Evolutionary conservation across 73 alveolate species (phyloP).

Genomic region (Effrenium voratum): DNA sequence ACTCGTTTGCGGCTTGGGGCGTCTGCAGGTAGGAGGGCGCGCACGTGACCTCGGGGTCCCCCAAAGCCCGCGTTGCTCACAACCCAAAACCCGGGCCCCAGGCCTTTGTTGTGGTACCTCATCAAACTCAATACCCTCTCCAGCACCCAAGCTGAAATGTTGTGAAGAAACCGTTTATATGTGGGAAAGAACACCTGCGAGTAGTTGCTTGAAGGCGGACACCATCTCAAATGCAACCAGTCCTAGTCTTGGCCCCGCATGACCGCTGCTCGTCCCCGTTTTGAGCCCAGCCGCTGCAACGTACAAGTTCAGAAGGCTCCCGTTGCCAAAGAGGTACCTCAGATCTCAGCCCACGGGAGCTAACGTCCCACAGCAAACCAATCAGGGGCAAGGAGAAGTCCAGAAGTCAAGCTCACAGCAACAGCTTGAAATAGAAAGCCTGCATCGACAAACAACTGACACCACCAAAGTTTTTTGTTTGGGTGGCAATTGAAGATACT

Average conservation of each 20-base stretch:
- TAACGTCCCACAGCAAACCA: too few relatives aligned
- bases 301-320: neutral
- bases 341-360: too few relatives aligned
- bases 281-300: neutral
- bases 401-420: too few relatives aligned
- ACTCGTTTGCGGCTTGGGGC: neutral
- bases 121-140: neutral
- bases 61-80: constrained; percentile 31
- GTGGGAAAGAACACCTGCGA: neutral
- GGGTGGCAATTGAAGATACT: too few relatives aligned
- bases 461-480: too few relatives aligned
- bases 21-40: constrained; percentile 37
- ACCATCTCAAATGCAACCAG: too few relatives aligned
- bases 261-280: too few relatives aligned
- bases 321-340: constrained; percentile 42
- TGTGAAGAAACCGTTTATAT: neutral
- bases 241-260: too few relatives aligned
- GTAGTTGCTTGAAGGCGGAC: neutral
- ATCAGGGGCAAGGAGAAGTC: too few relatives aligned
- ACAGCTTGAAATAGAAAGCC: too few relatives aligned
- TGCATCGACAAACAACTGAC: too few relatives aligned
- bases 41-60: constrained; percentile 19
- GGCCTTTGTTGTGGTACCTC: neutral
- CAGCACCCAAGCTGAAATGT: neutral
- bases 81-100: neutral